Conservation (phyloP, 495 filamentous ascomycete species). For the Talaromyces ruber region DNA sequence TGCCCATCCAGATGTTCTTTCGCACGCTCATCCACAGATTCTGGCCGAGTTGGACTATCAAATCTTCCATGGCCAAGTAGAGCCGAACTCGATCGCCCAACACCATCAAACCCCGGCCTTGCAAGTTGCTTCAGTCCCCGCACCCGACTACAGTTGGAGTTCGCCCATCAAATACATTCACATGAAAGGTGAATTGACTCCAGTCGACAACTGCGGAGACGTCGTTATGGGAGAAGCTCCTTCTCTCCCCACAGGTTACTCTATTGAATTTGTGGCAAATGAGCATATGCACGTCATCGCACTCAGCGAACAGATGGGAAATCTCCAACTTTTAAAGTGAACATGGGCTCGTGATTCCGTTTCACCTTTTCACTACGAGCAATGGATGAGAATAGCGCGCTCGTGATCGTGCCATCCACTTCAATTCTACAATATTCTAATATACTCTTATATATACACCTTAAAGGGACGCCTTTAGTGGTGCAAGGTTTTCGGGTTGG, state of each 20-base stretch:
- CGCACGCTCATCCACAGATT: neutral
- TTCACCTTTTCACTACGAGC: neutral
- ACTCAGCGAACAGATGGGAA: conserved; percentile 1
- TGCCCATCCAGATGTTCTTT: neutral
- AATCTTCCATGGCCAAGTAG: neutral
- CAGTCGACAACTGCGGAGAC: conserved; percentile 1
- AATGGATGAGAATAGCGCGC: conserved; percentile 3
- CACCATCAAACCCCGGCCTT: neutral
- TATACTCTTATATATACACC: neutral
- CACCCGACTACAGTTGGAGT: neutral
- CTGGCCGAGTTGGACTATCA: neutral
- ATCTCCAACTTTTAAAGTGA: neutral
- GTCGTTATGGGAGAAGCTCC: conserved; percentile 6
- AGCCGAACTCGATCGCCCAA: neutral
- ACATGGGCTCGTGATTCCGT: conserved; percentile 3
- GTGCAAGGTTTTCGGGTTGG: conserved; percentile 5
- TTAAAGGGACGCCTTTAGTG: conserved; percentile 2
- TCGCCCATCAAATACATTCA: neutral
- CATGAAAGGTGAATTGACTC: neutral
- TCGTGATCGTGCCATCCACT: conserved; percentile 5
- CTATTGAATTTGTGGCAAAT: neutral
- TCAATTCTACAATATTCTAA: neutral
- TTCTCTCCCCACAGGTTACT: neutral
- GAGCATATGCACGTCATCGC: conserved; percentile 3
- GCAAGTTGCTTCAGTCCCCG: neutral